phyloP scores from a whole-genome alignment of 768 basidiomycete species.

The Suillus discolor region DNA sequence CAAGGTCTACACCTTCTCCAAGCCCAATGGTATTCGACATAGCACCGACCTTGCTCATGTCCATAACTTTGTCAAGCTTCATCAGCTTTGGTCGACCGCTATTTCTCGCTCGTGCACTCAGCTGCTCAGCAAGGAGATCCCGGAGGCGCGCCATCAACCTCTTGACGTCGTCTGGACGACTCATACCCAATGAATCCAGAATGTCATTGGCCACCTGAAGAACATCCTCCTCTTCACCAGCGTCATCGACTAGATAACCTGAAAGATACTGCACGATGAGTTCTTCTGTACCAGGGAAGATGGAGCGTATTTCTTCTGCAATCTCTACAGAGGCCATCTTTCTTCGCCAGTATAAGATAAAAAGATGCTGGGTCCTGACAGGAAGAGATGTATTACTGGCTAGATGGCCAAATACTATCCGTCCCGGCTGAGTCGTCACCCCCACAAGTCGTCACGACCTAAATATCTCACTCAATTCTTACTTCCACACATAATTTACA shows the following conservation, averaged over 20 bases:
- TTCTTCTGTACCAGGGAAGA: slow-evolving; percentile 79
- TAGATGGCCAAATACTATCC: neutral
- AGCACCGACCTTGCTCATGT: slow-evolving; percentile 77
- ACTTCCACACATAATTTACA: too few species aligned
- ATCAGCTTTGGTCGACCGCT: slow-evolving; percentile 66
- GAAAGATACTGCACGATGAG: slow-evolving; percentile 83
- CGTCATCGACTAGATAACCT: slow-evolving; percentile 89
- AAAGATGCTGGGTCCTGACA: neutral
- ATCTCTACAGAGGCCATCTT: slow-evolving; percentile 74
- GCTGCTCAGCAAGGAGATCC: slow-evolving; percentile 64
- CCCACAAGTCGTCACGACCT: too few species aligned
- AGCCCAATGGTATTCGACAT: slow-evolving; percentile 82
- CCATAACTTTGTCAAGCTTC: slow-evolving; percentile 85
- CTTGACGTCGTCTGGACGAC: slow-evolving; percentile 57
- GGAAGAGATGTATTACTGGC: neutral
- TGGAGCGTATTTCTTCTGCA: slow-evolving; percentile 73
- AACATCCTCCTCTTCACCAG: slow-evolving; percentile 85
- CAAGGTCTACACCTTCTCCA: slow-evolving; percentile 83
- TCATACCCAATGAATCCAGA: slow-evolving; percentile 75
- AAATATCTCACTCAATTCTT: too few species aligned
- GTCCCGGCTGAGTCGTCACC: too few species aligned
- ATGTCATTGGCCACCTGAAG: slow-evolving; percentile 75
- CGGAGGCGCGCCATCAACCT: slow-evolving; percentile 67
- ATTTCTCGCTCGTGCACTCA: slow-evolving; percentile 58
- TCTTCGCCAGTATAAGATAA: neutral